Evolutionary conservation across 805 yeast genomes (phyloP).

Genomic region (Hanseniaspora guilliermondii): DNA sequence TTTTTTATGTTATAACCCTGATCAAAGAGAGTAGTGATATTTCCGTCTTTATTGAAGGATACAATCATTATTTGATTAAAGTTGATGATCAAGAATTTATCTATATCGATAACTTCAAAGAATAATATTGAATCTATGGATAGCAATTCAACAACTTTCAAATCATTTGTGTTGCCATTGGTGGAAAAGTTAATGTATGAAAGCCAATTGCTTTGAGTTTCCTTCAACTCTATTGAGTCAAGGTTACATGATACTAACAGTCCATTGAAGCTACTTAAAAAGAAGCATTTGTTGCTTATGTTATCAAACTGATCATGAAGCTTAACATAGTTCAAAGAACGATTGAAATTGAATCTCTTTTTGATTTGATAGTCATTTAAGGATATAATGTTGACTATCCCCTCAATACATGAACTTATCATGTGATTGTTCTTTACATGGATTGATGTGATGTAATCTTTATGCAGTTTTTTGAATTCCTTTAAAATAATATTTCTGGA

Average conservation of each 20-base stretch:
- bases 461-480: not conserved
- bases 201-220: not conserved
- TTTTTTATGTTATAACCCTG: not conserved
- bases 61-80: not conserved
- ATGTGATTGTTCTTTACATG: not conserved
- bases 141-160: not conserved
- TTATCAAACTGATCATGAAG: constrained; percentile 5
- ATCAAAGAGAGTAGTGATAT: not conserved
- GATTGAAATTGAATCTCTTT: constrained; percentile 7
- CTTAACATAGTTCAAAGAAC: constrained; percentile 10
- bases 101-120: not conserved
- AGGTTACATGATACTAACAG: constrained; percentile 1
- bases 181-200: constrained; percentile 6
- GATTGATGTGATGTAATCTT: not conserved
- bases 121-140: constrained; percentile 5
- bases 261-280: constrained; percentile 11
- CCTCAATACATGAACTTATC: not conserved
- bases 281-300: constrained; percentile 6
- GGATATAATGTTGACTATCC: not conserved
- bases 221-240: not conserved
- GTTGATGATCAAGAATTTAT: not conserved
- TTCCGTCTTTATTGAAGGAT: not conserved
- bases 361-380: not conserved
- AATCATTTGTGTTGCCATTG: constrained; percentile 6
- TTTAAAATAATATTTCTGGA: not conserved